Evolutionary conservation across 768 basidiomycete genomes (phyloP).

Genomic region (Clavulina sp.): DNA sequence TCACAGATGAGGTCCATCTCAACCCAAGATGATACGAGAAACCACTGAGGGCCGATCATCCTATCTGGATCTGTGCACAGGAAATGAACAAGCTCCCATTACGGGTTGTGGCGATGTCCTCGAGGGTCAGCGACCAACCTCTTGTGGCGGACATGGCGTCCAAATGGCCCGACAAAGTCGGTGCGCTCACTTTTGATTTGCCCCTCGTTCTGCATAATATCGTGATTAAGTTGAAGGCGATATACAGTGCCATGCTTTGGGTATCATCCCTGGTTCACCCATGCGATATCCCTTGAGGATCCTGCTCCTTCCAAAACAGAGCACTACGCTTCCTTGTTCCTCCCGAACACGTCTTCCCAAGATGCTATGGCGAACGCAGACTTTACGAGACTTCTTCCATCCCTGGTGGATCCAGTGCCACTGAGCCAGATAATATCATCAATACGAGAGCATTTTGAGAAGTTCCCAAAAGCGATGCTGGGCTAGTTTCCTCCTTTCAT

Average conservation of each 20-base stretch:
- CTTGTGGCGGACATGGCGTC: slow-evolving; percentile 50
- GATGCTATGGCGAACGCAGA: slow-evolving; percentile 17
- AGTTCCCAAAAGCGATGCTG: slow-evolving; percentile 57
- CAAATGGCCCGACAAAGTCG: slow-evolving; percentile 36
- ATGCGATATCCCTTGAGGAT: slow-evolving; percentile 42
- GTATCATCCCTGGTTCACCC: slow-evolving; percentile 90
- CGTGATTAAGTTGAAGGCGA: slow-evolving; percentile 20
- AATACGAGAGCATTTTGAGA: slow-evolving; percentile 40
- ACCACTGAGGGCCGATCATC: too few species aligned
- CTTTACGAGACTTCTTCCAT: slow-evolving; percentile 40
- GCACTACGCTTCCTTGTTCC: slow-evolving; percentile 63
- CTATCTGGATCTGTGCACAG: neutral
- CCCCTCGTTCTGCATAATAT: slow-evolving; percentile 8
- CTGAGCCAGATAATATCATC: slow-evolving; percentile 41
- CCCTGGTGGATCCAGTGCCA: slow-evolving; percentile 54
- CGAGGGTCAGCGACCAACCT: slow-evolving; percentile 38
- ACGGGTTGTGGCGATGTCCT: slow-evolving; percentile 66
- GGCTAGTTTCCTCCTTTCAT: neutral
- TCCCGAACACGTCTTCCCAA: slow-evolving; percentile 17
- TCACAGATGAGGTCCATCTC: slow-evolving; percentile 20
- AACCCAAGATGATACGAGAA: too few species aligned
- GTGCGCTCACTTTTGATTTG: too few species aligned
- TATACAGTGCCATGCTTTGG: slow-evolving; percentile 93
- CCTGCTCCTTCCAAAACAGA: slow-evolving; percentile 33
- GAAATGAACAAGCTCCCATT: slow-evolving; percentile 41